Evolutionary conservation across 2,329 filamentous ascomycete species (phyloP).

Genomic region (Tolypocladium cylindrosporum): DNA sequence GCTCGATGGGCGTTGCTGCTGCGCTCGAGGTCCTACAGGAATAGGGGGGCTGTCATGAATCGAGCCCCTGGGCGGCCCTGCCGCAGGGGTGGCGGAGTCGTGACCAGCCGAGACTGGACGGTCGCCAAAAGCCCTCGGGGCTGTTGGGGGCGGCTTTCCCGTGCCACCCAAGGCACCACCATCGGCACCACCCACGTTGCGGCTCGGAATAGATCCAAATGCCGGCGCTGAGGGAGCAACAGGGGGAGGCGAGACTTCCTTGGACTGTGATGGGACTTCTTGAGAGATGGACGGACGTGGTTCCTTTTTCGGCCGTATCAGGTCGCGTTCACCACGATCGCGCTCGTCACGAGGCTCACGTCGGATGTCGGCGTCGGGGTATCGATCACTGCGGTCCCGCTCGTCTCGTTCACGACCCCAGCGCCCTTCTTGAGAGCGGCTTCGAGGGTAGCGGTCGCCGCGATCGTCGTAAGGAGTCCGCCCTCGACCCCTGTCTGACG

Average conservation of each 20-base stretch:
- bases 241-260: slow-evolving; percentile 47
- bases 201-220: slow-evolving; percentile 44
- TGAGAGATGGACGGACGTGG: slow-evolving; percentile 34
- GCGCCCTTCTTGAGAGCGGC: slow-evolving; percentile 55
- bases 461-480: slow-evolving; percentile 51
- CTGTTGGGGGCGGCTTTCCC: slow-evolving; percentile 43
- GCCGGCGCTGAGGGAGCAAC: slow-evolving; percentile 48
- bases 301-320: slow-evolving; percentile 40
- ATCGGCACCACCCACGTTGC: slow-evolving; percentile 25
- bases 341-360: slow-evolving; percentile 38
- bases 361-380: slow-evolving; percentile 26
- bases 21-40: slow-evolving; percentile 43
- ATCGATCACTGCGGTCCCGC: slow-evolving; percentile 36
- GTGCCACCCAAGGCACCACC: slow-evolving; percentile 17
- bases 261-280: slow-evolving; percentile 33
- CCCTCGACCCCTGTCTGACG: slow-evolving; percentile 39
- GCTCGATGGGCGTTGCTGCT: slow-evolving; percentile 41
- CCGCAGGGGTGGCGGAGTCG: slow-evolving; percentile 20
- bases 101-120: slow-evolving; percentile 35
- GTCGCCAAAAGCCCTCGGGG: slow-evolving; percentile 41
- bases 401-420: slow-evolving; percentile 48
- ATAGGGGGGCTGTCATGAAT: slow-evolving; percentile 36
- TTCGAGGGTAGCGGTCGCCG: slow-evolving; percentile 51
- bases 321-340: slow-evolving; percentile 34
- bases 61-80: slow-evolving; percentile 30